Conservation (phyloP, 768 basidiomycete species). For the Phlebiopsis gigantea region DNA sequence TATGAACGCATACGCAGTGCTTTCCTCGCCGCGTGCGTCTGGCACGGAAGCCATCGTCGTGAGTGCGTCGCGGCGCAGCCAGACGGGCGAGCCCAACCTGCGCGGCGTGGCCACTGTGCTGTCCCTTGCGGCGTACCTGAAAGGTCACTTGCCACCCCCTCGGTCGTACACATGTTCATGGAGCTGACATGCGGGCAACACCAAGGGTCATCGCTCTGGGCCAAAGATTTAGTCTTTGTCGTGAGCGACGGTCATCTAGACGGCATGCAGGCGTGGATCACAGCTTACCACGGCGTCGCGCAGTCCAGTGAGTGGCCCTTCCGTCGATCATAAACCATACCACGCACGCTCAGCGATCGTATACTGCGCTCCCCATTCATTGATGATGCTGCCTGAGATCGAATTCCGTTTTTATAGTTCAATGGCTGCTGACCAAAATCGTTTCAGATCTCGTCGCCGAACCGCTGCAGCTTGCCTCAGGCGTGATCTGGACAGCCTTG, state of each 20-base stretch:
- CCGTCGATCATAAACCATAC: not conserved
- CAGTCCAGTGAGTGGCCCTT: slow-evolving; percentile 51
- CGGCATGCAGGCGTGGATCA: slow-evolving; percentile 92
- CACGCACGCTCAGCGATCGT: no score
- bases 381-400: not conserved
- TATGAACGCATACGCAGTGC: slow-evolving; percentile 76
- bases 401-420: not conserved
- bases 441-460: slow-evolving; percentile 62
- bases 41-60: slow-evolving; percentile 91
- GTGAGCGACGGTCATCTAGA: slow-evolving; percentile 85
- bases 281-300: slow-evolving; percentile 66
- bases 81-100: slow-evolving; percentile 65
- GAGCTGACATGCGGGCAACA: not conserved
- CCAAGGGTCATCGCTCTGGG: slow-evolving; percentile 85
- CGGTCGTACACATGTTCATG: not conserved
- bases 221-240: slow-evolving; percentile 89
- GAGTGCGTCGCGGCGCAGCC: slow-evolving; percentile 85
- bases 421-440: not conserved
- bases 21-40: slow-evolving; percentile 84
- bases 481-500: slow-evolving; percentile 93
- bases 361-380: not conserved
- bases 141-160: slow-evolving; percentile 46
- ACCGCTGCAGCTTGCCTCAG: slow-evolving; percentile 60
- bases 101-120: slow-evolving; percentile 85
- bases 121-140: slow-evolving; percentile 77